Conservation (phyloP, 1,139 yeast genomes). For the Yamadazyma buinensis region DNA sequence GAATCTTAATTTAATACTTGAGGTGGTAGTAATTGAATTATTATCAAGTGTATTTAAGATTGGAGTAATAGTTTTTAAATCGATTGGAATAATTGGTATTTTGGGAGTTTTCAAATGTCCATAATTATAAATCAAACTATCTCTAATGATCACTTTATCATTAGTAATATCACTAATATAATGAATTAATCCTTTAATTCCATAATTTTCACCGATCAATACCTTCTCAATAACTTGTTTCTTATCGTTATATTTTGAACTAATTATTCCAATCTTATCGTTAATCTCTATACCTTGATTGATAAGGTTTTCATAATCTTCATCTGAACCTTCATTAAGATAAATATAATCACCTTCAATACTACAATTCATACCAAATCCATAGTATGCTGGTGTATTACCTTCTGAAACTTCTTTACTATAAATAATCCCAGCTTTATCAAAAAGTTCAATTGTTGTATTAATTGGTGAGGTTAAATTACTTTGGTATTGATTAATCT, state of each 20-base stretch:
- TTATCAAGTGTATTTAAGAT: constrained; percentile 25
- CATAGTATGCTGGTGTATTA: constrained; percentile 36
- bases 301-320: constrained; percentile 25
- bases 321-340: constrained; percentile 28
- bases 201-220: constrained; percentile 23
- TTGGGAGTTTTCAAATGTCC: constrained; percentile 12
- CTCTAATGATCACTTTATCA: constrained; percentile 21
- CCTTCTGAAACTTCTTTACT: constrained; percentile 25
- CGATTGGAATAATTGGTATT: constrained; percentile 37
- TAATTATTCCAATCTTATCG: constrained; percentile 31
- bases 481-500: constrained; percentile 17
- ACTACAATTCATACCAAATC: constrained; percentile 28
- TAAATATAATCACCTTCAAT: constrained; percentile 24
- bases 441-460: constrained; percentile 24
- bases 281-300: constrained; percentile 18
- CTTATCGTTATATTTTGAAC: constrained; percentile 11
- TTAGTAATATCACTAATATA: constrained; percentile 18
- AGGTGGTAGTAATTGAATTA: constrained; percentile 16
- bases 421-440: constrained; percentile 22
- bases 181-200: constrained; percentile 28
- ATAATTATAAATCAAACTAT: constrained; percentile 15
- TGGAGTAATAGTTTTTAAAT: constrained; percentile 27
- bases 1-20: constrained; percentile 18
- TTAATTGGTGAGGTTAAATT: constrained; percentile 21
- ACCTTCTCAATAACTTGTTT: constrained; percentile 22